Evolutionary conservation across 805 yeast genomes (phyloP).

Genomic region (Kluyveromyces nonfermentans): DNA sequence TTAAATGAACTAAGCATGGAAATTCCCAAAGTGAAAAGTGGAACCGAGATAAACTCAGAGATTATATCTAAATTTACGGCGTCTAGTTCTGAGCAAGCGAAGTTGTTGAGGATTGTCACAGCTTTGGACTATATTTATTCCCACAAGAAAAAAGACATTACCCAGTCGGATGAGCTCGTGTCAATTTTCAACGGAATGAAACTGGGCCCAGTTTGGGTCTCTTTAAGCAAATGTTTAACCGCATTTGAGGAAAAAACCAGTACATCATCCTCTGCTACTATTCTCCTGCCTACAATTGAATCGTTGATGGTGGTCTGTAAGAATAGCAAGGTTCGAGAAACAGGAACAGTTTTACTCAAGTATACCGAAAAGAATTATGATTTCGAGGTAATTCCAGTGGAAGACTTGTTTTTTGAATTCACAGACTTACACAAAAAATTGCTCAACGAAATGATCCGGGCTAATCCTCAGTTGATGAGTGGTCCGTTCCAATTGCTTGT

Average conservation of each 20-base stretch:
- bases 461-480: constrained; percentile 86
- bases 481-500: constrained; percentile 91
- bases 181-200: constrained; percentile 57
- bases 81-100: constrained; percentile 80
- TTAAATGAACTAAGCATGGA: constrained; percentile 40
- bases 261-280: constrained; percentile 61
- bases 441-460: constrained; percentile 82
- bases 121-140: constrained; percentile 79
- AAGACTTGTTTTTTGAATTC: constrained; percentile 70
- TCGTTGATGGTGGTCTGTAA: constrained; percentile 95
- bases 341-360: constrained; percentile 41
- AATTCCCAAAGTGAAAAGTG: constrained; percentile 31
- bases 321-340: constrained; percentile 50
- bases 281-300: constrained; percentile 78
- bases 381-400: constrained; percentile 65
- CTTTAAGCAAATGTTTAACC: constrained; percentile 62
- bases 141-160: constrained; percentile 20
- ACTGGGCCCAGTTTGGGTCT: constrained; percentile 77
- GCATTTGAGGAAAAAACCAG: constrained; percentile 50
- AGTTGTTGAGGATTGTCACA: constrained; percentile 73
- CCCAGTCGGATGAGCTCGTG: constrained; percentile 39
- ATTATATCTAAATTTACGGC: constrained; percentile 62
- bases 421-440: constrained; percentile 84
- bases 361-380: constrained; percentile 58
- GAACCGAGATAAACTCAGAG: constrained; percentile 42